Conservation (phyloP, 2,329 filamentous ascomycete species). For the Paecilomyces fulvus region DNA sequence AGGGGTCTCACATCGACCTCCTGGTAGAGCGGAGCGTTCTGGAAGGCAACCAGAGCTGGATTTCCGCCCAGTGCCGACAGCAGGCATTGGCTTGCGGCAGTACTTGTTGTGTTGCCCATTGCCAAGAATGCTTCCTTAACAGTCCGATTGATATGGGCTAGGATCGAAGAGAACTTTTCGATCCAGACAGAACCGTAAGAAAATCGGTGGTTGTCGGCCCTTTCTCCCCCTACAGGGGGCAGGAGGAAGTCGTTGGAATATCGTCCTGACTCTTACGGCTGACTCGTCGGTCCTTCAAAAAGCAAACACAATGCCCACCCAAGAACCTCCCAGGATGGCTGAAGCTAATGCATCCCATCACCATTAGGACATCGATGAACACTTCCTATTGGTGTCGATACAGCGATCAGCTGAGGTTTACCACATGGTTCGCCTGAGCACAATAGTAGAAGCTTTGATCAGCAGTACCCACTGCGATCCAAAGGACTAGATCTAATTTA, state of each 20-base stretch:
- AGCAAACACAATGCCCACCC: neutral
- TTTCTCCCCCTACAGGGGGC: neutral
- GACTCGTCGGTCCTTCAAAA: neutral
- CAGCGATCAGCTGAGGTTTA: neutral
- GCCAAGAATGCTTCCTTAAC: neutral
- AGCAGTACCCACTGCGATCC: neutral
- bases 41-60: slow-evolving; percentile 5
- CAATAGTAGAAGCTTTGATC: neutral
- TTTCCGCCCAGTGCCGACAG: slow-evolving; percentile 7
- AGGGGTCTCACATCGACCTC: slow-evolving; percentile 14
- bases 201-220: neutral
- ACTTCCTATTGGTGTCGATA: neutral
- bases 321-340: neutral
- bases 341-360: neutral
- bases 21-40: slow-evolving; percentile 6
- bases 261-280: neutral
- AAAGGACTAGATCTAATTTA: neutral
- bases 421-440: neutral
- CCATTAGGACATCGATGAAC: neutral
- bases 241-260: neutral
- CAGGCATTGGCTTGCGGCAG: slow-evolving; percentile 6
- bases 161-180: neutral
- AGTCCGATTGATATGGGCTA: neutral
- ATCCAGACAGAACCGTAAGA: neutral
- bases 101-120: slow-evolving; percentile 7